phyloP scores from a whole-genome alignment of 2,329 filamentous ascomycete genomes.

The Venturia carpophila region DNA sequence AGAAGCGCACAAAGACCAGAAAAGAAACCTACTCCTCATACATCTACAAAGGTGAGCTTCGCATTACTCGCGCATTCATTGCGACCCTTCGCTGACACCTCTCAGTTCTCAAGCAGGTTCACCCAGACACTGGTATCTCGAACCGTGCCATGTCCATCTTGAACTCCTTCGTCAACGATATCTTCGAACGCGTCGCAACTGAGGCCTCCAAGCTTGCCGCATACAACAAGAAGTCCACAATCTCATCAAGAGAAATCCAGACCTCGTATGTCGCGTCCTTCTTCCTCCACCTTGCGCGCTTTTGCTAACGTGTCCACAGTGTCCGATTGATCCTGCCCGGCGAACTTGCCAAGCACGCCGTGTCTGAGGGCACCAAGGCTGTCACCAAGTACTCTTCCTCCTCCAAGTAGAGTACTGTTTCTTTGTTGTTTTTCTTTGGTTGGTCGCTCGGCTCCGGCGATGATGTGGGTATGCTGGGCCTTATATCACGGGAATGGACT shows the following conservation, averaged over 20 bases:
- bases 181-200: constrained; percentile 98
- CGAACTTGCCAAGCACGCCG: constrained; percentile 98
- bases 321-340: constrained; percentile 96
- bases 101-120: constrained; percentile 97
- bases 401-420: constrained; percentile 72
- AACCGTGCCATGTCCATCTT: constrained; percentile 99
- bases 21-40: constrained; percentile 99
- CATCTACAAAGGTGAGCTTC: constrained; percentile 92
- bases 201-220: constrained; percentile 98
- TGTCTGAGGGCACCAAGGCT: constrained; percentile 99
- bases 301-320: constrained; percentile 35
- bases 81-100: constrained; percentile 19
- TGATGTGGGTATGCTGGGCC: constrained; percentile 26
- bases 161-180: constrained; percentile 99
- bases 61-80: constrained; percentile 19
- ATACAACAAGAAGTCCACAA: constrained; percentile 99
- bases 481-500: constrained; percentile 17
- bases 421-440: constrained; percentile 43
- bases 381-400: constrained; percentile 99
- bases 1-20: constrained; percentile 99
- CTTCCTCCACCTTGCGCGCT: neutral
- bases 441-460: constrained; percentile 33
- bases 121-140: constrained; percentile 99
- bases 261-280: constrained; percentile 61
- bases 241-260: constrained; percentile 98